Base-by-base conservation (phyloP, 306 rosid genomes). In the Hippophae tibetana region DNA sequence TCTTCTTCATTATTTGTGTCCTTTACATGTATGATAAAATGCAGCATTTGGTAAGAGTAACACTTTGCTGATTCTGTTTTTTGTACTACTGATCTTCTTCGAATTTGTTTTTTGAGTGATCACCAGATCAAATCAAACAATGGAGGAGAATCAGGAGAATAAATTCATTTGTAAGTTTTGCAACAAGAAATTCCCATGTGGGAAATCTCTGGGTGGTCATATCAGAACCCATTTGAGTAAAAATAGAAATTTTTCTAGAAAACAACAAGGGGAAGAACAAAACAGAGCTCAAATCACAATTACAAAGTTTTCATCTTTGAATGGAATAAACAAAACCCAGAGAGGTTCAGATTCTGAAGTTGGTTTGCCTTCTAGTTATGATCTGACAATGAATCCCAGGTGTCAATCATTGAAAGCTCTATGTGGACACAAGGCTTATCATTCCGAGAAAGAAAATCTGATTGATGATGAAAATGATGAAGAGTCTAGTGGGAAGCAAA, bases 351-450 rank as follows among this genome's bases (percentile, higher is more conserved):
- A 65, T 41, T 77, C 74, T 31, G 81, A 77, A 57, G 60, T 57
- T 65, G 58, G 58, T 52, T 76, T 58, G 46, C 74, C 76, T 50
- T 66, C 74, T n/a, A 70, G 54, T 63, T 87, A 85, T 68, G 79
- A 75, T 6, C 85, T 87, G 10, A 76, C 86, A 72, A 96, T 87
- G 70, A 87, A 87, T 40, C 96, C 98, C 64, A 87, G 79, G 23
- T 18, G 23, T 18, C 23, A 18, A 26, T 87, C 96, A 38, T 56
- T 78, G 80, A 86, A 90, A 70, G 92, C 96, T 72, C 72, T 87
- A 3, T 83, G 84, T 69, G 90, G 95, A 45, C 96, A 87, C 81
- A 84, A 87, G 98, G 95, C 90, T 62, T 78, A 79, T 74, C 95
- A 87, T 69, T 80, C 87, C 3, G 96, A 88, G 6, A 88, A 78